Percentiles rank a stretch among this genome's conserved stretches.
Conservation (phyloP, 2,329 filamentous ascomycete species). For the Penicillium sp. region DNA sequence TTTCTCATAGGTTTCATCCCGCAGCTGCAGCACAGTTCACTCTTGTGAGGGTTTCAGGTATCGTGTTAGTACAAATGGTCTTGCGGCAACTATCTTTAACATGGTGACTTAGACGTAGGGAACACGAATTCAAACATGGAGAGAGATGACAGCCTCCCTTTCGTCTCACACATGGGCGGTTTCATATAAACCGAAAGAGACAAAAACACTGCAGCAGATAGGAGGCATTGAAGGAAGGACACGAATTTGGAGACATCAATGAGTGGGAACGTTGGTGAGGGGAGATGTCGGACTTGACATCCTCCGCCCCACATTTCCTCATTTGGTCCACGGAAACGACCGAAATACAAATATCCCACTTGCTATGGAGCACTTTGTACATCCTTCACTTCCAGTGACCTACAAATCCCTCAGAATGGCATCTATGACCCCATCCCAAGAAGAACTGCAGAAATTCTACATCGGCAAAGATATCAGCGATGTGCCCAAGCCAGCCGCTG, state of each 20-base stretch:
- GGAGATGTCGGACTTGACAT: slow-evolving; percentile 3
- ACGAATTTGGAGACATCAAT: background rate
- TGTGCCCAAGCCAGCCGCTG: slow-evolving; percentile 64
- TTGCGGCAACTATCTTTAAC: background rate
- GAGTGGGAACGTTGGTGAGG: background rate
- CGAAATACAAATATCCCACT: slow-evolving; percentile 1
- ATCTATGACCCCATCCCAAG: slow-evolving; percentile 10
- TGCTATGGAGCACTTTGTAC: background rate
- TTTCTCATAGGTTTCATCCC: background rate
- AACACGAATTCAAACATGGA: background rate
- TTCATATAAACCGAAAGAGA: no score
- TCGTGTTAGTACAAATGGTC: background rate
- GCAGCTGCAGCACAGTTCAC: background rate
- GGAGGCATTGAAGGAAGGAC: no score
- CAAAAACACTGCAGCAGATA: background rate
- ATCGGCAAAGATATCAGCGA: slow-evolving; percentile 61
- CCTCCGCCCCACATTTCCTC: slow-evolving; percentile 9
- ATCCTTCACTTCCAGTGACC: background rate
- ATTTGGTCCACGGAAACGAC: background rate
- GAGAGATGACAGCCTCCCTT: no score
- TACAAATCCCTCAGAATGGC: slow-evolving; percentile 4
- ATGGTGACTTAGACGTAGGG: no score
- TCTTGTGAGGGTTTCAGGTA: background rate
- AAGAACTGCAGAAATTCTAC: slow-evolving; percentile 38
- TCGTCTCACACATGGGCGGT: no score